Evolutionary conservation across 116 monocot genomes (phyloP).

Genomic region (Cymodocea nodosa): DNA sequence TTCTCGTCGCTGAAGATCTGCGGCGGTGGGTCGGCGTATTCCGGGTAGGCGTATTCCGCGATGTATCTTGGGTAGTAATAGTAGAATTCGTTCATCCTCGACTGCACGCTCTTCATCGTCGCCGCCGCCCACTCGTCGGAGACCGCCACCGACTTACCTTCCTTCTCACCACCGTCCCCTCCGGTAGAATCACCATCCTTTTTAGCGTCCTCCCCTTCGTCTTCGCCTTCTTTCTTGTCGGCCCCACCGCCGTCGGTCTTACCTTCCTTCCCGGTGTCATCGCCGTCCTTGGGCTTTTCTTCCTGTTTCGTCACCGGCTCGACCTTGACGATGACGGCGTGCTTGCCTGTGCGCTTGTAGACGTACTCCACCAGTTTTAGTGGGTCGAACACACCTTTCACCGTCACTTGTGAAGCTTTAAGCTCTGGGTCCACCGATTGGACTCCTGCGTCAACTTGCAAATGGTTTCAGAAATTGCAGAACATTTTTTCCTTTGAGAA

Average conservation of each 20-base stretch:
- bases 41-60: conserved; percentile 44
- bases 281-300: conserved; percentile 4
- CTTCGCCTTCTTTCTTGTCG: conserved; percentile 5
- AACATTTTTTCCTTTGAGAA: too few relatives aligned
- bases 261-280: conserved; percentile 4
- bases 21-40: conserved; percentile 15
- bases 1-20: conserved; percentile 90
- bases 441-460: conserved; percentile 27
- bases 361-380: conserved; percentile 44
- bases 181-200: not conserved
- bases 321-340: conserved; percentile 54
- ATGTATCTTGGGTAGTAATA: conserved; percentile 54
- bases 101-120: conserved; percentile 25
- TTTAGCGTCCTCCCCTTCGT: not conserved
- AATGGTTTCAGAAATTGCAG: not conserved
- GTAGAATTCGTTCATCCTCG: conserved; percentile 45
- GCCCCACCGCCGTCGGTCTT: conserved; percentile 2
- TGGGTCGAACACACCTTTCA: conserved; percentile 48
- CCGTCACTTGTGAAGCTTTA: conserved; percentile 60
- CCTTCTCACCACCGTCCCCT: conserved; percentile 4
- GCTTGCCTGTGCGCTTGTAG: conserved; percentile 62
- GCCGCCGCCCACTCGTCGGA: conserved; percentile 3
- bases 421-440: conserved; percentile 61
- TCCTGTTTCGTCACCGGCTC: conserved; percentile 19
- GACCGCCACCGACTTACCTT: conserved; percentile 10